Evolutionary conservation across 768 basidiomycete species (phyloP).

Genomic region (Exsudoporus frostii): DNA sequence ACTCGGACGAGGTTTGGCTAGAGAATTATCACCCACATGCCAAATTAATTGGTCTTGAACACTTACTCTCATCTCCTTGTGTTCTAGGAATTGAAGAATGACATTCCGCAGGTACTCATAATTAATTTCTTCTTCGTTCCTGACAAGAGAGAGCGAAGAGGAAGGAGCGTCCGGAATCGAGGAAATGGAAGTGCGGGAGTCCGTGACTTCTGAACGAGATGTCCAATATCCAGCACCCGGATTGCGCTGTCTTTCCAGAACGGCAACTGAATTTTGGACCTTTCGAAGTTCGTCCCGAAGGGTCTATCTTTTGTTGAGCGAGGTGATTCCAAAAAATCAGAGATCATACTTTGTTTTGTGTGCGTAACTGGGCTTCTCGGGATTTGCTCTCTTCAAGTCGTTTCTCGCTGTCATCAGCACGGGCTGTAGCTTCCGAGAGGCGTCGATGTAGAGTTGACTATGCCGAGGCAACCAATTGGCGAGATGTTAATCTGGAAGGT

Average conservation of each 20-base stretch:
- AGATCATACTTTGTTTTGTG: constrained; percentile 69
- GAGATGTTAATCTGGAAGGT: background rate
- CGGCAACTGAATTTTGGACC: constrained; percentile 87
- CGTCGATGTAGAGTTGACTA: constrained; percentile 47
- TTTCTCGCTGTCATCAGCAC: constrained; percentile 53
- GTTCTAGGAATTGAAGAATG: constrained; percentile 94
- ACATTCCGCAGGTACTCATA: constrained; percentile 95
- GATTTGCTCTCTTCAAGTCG: constrained; percentile 70
- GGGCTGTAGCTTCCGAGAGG: constrained; percentile 46
- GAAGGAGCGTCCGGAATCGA: constrained; percentile 41
- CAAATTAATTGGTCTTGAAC: background rate
- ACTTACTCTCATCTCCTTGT: constrained; percentile 96
- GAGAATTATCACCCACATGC: constrained; percentile 4
- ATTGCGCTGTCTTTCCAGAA: constrained; percentile 87
- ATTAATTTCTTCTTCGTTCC: constrained; percentile 88
- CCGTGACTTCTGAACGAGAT: constrained; percentile 36
- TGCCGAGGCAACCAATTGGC: constrained; percentile 10
- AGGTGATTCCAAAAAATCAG: background rate
- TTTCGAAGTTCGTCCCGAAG: constrained; percentile 93
- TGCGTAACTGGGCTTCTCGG: constrained; percentile 66
- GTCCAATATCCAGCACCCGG: constrained; percentile 95
- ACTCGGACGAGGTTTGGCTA: constrained; percentile 90
- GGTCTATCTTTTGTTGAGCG: constrained; percentile 47
- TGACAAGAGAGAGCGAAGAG: constrained; percentile 31
- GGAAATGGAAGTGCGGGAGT: constrained; percentile 38